These are phyloP conservation scores for Umbilicus rupestris DNA, from an alignment of 164 flowering plant species.

Conservation along the genomic window DNA sequence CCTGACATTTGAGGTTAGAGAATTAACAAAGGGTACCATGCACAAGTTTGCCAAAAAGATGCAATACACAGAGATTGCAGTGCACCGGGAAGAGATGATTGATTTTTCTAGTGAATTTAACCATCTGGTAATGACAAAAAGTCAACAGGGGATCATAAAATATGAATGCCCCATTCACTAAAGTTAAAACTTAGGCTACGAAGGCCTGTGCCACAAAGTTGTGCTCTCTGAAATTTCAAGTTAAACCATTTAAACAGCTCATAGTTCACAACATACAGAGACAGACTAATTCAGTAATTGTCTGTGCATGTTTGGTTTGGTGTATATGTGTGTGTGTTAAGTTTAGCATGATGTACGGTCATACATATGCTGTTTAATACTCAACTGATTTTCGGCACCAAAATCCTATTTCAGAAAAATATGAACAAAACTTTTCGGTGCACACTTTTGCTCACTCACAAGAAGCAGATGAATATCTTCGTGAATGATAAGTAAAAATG, in stretches of 20 bases:
- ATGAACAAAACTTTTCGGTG: not conserved
- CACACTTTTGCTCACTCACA: not conserved
- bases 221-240: not conserved
- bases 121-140: not conserved
- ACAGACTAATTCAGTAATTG: not conserved
- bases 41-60: not conserved
- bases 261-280: not conserved
- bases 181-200: not conserved
- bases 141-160: not conserved
- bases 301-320: not conserved
- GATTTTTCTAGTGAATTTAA: not conserved
- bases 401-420: no score
- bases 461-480: not conserved
- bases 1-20: constrained; percentile 23
- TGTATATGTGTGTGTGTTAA: not conserved
- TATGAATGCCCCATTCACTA: not conserved
- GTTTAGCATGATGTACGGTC: not conserved
- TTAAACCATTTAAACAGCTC: not conserved
- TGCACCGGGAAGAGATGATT: not conserved
- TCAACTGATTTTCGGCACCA: no score
- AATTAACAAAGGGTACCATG: not conserved
- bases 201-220: not conserved
- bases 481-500: not conserved
- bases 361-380: no score
- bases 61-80: not conserved